Evolutionary conservation across 345 rosid species (phyloP), one percentile per base, ranked within the genome.

Genomic region (Draba incana): DNA sequence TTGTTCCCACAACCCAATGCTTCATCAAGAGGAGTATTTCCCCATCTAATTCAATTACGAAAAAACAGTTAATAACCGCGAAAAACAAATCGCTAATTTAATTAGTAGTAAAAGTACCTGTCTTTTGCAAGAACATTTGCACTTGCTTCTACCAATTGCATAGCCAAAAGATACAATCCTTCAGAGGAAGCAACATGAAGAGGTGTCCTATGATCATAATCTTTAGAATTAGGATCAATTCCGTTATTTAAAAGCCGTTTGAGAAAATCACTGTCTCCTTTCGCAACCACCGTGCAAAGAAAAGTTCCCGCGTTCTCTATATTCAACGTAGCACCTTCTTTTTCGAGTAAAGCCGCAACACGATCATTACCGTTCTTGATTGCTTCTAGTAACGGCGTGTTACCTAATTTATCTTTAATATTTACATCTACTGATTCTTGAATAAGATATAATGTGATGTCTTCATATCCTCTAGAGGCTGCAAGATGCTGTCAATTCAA

Each of bases 111-210:
- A 47, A 35, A 8, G 39, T 75, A 81, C 98, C 96, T 86, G 64
- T 92, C 98, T 62, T 78, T 89, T 24, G 83, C 73, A 39, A 89
- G 64, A 75, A 89, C 83, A 62, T 83, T 81, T n/a, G 88, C 95
- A 72, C 92, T 88, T 44, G 91, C 83, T 63, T 84, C 80, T 9
- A 92, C 52, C 33, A 92, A 88, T 30, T 78, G 75, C 42, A 57
- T 77, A 42, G 86, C 89, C 35, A 78, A 58, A 8, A 77, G 56
- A 68, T 78, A 72, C 10, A 71, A 68, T 10, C 92, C 92, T 76
- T 85, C 91, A 3, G 98, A 83, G 28, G 91, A 87, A 78, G 98
- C 98, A 1, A 92, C 53, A 48, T 92, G 95, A 60, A 92, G 88
- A 24, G 95, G 82, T 12, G 98, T 88, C 65, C 96, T 79, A 50